Evolutionary conservation across 2,329 filamentous ascomycete genomes (phyloP).

Genomic region (Ambrosiella beaveri): DNA sequence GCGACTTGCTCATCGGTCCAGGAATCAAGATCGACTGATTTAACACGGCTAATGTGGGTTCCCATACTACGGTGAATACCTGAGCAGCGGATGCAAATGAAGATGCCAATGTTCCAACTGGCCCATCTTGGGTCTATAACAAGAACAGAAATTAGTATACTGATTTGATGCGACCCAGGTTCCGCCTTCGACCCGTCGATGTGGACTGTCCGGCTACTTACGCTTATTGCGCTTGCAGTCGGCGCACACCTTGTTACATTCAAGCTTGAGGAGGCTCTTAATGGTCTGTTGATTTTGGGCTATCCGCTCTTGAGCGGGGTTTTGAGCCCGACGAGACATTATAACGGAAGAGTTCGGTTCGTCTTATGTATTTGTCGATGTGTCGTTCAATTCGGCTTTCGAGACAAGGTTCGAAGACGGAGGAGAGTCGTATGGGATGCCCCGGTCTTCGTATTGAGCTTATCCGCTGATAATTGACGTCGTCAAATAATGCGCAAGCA

Average conservation of each 20-base stretch:
- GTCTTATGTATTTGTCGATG: background rate
- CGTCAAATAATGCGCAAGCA: background rate
- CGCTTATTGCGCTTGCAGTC: constrained; percentile 99
- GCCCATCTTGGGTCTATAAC: constrained; percentile 84
- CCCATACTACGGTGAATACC: constrained; percentile 98
- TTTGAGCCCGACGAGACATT: constrained; percentile 66
- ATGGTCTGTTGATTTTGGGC: constrained; percentile 88
- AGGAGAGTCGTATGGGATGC: background rate
- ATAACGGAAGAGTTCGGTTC: constrained; percentile 15
- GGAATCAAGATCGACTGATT: constrained; percentile 91
- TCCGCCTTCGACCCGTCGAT: background rate
- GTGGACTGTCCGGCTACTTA: constrained; percentile 27
- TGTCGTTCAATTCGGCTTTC: background rate
- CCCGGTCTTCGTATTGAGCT: background rate
- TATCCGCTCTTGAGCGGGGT: constrained; percentile 68
- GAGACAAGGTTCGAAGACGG: background rate
- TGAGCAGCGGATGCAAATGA: constrained; percentile 94
- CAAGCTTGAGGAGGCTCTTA: constrained; percentile 86
- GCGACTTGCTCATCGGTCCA: constrained; percentile 98
- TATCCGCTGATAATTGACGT: background rate
- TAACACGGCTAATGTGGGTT: constrained; percentile 94
- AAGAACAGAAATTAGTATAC: constrained; percentile 7
- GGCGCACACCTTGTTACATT: constrained; percentile 89
- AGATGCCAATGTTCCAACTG: constrained; percentile 95
- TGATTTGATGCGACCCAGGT: constrained; percentile 6